Evolutionary conservation across 2,329 filamentous ascomycete species (phyloP), one percentile per base, ranked within the genome.

Genomic region (Aspergillaceae sp.): DNA sequence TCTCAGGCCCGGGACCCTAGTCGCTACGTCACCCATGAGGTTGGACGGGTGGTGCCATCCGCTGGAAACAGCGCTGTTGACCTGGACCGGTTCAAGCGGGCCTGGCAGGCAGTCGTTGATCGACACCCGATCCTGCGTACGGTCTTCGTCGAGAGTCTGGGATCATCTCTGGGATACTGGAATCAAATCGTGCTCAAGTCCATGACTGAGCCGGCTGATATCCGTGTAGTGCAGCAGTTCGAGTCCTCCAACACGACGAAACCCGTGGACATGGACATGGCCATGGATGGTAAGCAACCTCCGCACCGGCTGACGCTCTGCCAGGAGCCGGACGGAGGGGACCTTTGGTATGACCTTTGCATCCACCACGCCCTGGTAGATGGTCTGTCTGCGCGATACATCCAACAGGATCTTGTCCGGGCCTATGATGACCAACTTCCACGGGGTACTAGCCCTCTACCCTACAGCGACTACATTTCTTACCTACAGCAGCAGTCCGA

Each of bases 311-410:
- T 69, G 8, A 61, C 58, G 1, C 50, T 69, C 7, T 68, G 64
- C 49, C 58, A 53, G 29, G 63, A 62, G 3, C 42, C 52, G 5
- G 54, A 51, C 34, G 62, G 60, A 2, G 52, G 57, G 4, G 56
- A 68, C 0, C 45, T 67, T 0, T 48, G 66, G 30, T 32, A 32
- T 33, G 66, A 67, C 43, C 47, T 68, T 5, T 64, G 66, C 46
- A 65, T 68, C 29, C 67, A 65, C 41, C 65, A 68, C 46, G 62
- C 64, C 5, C 59, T 68, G 28, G 64, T 66, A 5, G 65, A 68
- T 32, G 65, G 63, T 29, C 58, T 56, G 5, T 66, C 65, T 7
- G 55, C 63, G n/a, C 55, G 56, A 34, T 51, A 66, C 6, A 49
- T 68, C 54, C 35, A 64, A 67, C 42, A 45, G 67, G 27, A 48